phyloP scores from a whole-genome alignment of 306 rosid species.

The Pterocarpus macrocarpus region DNA sequence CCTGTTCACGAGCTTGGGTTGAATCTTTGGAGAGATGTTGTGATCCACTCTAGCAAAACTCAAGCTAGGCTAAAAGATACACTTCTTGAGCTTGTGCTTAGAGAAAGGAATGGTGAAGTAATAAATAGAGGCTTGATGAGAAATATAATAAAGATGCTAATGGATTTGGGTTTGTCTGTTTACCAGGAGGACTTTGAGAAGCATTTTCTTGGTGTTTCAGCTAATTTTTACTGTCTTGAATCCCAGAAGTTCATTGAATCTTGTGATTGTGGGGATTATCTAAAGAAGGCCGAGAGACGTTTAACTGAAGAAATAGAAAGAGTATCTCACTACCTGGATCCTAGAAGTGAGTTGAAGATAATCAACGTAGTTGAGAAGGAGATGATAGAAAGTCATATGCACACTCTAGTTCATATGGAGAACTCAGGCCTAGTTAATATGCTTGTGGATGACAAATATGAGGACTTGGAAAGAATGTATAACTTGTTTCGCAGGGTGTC shows the following conservation, averaged over 20 bases:
- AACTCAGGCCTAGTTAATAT: slow-evolving; percentile 65
- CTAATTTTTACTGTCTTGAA: slow-evolving; percentile 58
- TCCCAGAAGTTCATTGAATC: slow-evolving; percentile 64
- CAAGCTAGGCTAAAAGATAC: slow-evolving; percentile 60
- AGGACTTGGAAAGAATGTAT: slow-evolving; percentile 63
- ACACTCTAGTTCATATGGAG: slow-evolving; percentile 61
- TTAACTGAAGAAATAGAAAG: slow-evolving; percentile 64
- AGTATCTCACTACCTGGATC: slow-evolving; percentile 65
- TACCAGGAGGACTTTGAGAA: slow-evolving; percentile 64
- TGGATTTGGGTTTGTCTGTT: slow-evolving; percentile 63
- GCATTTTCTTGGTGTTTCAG: slow-evolving; percentile 60
- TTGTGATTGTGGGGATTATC: slow-evolving; percentile 68
- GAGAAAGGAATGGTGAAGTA: slow-evolving; percentile 65
- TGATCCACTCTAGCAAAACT: slow-evolving; percentile 63
- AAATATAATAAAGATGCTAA: slow-evolving; percentile 60
- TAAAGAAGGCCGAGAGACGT: slow-evolving; percentile 65
- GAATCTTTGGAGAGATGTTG: slow-evolving; percentile 69
- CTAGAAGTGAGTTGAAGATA: slow-evolving; percentile 58
- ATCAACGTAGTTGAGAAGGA: slow-evolving; percentile 62
- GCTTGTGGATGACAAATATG: slow-evolving; percentile 65
- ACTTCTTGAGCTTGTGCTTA: slow-evolving; percentile 63
- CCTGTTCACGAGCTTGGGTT: slow-evolving; percentile 70
- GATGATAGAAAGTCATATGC: slow-evolving; percentile 65
- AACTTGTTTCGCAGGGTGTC: slow-evolving; percentile 60
- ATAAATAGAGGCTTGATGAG: slow-evolving; percentile 70